Conservation (phyloP, 2,329 filamentous ascomycete species). For the Aspergillus jensenii region DNA sequence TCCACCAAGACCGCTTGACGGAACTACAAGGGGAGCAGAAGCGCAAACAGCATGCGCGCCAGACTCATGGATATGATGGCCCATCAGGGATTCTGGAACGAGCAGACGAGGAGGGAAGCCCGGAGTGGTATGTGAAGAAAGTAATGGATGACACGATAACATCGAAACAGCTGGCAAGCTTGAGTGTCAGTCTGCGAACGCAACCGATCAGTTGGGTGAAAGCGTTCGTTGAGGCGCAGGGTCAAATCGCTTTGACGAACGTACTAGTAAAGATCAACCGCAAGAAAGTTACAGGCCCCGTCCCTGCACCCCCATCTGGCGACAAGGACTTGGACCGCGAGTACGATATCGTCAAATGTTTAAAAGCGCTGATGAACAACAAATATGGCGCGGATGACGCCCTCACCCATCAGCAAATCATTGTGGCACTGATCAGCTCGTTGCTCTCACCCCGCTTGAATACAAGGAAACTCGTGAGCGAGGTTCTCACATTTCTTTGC, state of each 20-base stretch:
- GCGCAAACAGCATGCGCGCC: constrained; percentile 70
- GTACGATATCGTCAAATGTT: constrained; percentile 96
- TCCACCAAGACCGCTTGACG: constrained; percentile 90
- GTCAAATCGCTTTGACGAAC: constrained; percentile 92
- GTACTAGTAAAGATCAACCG: constrained; percentile 92
- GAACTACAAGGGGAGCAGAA: constrained; percentile 96
- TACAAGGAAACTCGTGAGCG: constrained; percentile 90
- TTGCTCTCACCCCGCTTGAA: constrained; percentile 85
- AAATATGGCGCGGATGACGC: constrained; percentile 98
- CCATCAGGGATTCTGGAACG: constrained; percentile 69
- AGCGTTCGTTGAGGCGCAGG: constrained; percentile 94
- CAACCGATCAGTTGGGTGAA: constrained; percentile 98
- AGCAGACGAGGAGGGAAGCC: constrained; percentile 91
- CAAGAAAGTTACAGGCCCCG: constrained; percentile 72
- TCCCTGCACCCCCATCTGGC: constrained; percentile 58
- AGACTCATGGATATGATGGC: constrained; percentile 64
- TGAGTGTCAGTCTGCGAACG: constrained; percentile 91
- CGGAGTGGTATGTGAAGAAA: constrained; percentile 96
- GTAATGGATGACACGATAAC: constrained; percentile 96
- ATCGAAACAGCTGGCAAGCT: constrained; percentile 83
- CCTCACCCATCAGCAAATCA: constrained; percentile 82
- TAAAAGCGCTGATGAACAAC: constrained; percentile 99
- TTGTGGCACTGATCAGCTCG: constrained; percentile 82
- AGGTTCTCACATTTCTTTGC: constrained; percentile 93
- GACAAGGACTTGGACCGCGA: constrained; percentile 87